These are phyloP conservation scores for Lotmaria passim DNA, from an alignment of 208 protist genomes.

Conservation along the genomic window DNA sequence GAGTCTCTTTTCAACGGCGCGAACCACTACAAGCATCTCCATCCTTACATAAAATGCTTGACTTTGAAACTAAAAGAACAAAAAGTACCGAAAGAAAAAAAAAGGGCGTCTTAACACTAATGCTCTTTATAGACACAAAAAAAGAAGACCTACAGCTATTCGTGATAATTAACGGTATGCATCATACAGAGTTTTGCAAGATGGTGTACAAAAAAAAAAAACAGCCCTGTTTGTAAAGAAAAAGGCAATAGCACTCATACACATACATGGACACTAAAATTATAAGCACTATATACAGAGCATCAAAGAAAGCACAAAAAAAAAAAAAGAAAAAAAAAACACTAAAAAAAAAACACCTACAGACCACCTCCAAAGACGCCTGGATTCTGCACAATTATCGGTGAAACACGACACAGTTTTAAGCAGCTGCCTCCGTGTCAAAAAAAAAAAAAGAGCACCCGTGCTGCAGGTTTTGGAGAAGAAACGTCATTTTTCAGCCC, in stretches of 20 bases:
- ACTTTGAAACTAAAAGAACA: neutral
- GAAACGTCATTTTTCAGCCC: no score
- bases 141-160: neutral
- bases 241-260: constrained; percentile 9
- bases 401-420: no score
- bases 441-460: no score
- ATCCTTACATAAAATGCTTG: no score
- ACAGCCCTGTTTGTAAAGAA: constrained; percentile 2
- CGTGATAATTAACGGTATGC: neutral
- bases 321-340: constrained; percentile 19
- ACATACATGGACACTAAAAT: neutral
- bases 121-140: neutral
- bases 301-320: constrained; percentile 22
- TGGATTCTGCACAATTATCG: no score
- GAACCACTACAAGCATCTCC: no score
- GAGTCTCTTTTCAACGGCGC: no score
- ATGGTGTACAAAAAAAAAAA: constrained; percentile 15
- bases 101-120: constrained; percentile 11
- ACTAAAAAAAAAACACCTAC: constrained; percentile 13
- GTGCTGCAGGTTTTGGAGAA: no score
- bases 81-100: constrained; percentile 13
- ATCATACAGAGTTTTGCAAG: no score
- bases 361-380: no score
- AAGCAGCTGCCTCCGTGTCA: no score
- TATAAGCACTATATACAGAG: constrained; percentile 12